Conservation (phyloP, 73 alveolate species). For the Uronychia setigera region DNA sequence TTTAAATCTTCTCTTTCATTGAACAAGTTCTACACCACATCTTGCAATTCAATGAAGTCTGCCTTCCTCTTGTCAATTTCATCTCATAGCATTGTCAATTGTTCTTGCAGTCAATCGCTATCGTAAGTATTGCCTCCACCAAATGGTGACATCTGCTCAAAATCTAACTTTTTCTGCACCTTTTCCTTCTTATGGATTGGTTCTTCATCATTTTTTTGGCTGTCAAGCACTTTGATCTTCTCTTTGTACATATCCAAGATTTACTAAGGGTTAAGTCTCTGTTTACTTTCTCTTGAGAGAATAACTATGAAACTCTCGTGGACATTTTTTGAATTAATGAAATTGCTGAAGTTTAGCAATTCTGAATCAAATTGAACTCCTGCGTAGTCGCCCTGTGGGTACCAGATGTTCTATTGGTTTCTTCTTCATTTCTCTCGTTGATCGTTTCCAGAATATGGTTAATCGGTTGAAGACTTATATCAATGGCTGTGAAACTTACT, state of each 20-base stretch:
- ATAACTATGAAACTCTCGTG: background rate
- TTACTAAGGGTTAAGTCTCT: background rate
- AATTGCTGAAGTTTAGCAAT: background rate
- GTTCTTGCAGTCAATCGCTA: background rate
- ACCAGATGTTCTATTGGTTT: background rate
- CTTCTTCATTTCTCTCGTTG: background rate
- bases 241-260: background rate
- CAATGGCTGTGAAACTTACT: background rate
- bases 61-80: background rate
- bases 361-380: background rate
- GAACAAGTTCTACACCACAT: background rate
- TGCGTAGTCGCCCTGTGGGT: background rate
- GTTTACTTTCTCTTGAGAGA: background rate
- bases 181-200: background rate
- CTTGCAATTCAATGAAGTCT: background rate
- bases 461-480: background rate
- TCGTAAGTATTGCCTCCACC: no score
- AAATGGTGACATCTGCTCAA: background rate
- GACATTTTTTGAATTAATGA: background rate
- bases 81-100: background rate
- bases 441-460: background rate
- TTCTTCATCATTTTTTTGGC: background rate
- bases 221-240: background rate
- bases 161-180: background rate
- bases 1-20: background rate